Conservation (phyloP, 75 land plant species). For the Isoetes taiwanensis region DNA sequence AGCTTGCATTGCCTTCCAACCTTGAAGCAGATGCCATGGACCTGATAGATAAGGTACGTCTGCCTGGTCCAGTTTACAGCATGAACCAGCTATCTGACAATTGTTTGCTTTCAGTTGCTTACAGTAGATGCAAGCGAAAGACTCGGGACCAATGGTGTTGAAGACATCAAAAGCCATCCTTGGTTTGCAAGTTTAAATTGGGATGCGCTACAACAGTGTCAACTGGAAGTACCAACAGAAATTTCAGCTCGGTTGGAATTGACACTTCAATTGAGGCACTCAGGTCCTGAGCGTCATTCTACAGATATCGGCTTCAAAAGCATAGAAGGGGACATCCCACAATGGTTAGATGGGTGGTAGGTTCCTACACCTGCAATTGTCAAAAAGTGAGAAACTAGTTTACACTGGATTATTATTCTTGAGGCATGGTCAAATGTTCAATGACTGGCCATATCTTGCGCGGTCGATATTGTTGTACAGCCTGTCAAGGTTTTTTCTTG, state of each 20-base stretch:
- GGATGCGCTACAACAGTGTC: constrained; percentile 31
- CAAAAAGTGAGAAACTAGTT: no score
- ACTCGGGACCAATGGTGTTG: constrained; percentile 52
- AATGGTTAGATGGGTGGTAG: no score
- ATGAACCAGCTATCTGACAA: constrained; percentile 6
- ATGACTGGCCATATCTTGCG: no score
- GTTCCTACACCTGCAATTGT: no score
- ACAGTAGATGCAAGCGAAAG: constrained; percentile 56
- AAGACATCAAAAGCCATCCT: constrained; percentile 47
- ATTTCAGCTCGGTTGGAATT: constrained; percentile 39
- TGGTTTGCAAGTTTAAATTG: constrained; percentile 74
- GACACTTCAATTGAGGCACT: no score
- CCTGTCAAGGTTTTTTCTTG: no score
- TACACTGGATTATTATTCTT: no score
- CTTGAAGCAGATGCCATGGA: constrained; percentile 62
- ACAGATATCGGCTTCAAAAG: no score
- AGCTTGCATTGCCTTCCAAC: constrained; percentile 49
- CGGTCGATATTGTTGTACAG: no score
- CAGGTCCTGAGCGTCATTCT: no score
- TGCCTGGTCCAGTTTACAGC: not conserved
- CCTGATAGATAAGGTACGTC: constrained; percentile 71
- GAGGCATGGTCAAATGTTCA: no score
- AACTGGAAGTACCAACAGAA: constrained; percentile 49
- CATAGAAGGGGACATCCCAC: no score
- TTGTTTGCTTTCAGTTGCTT: constrained; percentile 41